Evolutionary conservation across 2,329 filamentous ascomycete genomes (phyloP).

Genomic region (Pseudocercospora macadamiae): DNA sequence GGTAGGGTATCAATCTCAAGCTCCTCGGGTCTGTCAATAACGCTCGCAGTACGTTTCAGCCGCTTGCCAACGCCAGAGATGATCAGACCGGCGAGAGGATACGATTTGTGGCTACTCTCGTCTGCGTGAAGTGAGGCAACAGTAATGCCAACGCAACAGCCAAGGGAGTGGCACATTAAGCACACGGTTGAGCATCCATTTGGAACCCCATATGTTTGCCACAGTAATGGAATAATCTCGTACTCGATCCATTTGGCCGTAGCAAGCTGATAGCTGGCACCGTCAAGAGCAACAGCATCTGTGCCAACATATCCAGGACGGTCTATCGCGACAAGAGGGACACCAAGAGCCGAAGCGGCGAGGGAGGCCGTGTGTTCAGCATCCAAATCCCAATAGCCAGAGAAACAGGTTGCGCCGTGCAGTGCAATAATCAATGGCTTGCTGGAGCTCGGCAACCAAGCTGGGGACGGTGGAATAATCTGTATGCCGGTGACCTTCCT

Average conservation of each 20-base stretch:
- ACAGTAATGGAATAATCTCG: not conserved
- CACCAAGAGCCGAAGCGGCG: not conserved
- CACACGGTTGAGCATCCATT: not conserved
- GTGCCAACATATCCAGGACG: not conserved
- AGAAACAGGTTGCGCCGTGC: constrained; percentile 1
- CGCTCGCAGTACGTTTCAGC: not conserved
- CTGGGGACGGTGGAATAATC: not conserved
- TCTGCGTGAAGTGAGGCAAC: not conserved
- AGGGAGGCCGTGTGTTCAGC: not conserved
- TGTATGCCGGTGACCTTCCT: not conserved
- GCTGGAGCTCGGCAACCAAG: not conserved
- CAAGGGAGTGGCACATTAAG: not conserved
- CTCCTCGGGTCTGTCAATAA: not conserved
- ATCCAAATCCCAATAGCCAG: constrained; percentile 1
- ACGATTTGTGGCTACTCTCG: not conserved
- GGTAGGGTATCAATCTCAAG: not conserved
- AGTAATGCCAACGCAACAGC: not conserved
- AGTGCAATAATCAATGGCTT: constrained; percentile 4
- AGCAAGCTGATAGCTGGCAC: not conserved
- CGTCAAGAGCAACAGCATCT: not conserved
- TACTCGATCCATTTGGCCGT: not conserved
- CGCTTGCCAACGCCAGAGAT: not conserved
- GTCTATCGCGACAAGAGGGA: not conserved
- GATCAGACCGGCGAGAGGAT: not conserved
- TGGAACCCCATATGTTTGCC: not conserved